Conservation (phyloP, 2,329 filamentous ascomycete genomes). For the Dothistroma septosporum region DNA sequence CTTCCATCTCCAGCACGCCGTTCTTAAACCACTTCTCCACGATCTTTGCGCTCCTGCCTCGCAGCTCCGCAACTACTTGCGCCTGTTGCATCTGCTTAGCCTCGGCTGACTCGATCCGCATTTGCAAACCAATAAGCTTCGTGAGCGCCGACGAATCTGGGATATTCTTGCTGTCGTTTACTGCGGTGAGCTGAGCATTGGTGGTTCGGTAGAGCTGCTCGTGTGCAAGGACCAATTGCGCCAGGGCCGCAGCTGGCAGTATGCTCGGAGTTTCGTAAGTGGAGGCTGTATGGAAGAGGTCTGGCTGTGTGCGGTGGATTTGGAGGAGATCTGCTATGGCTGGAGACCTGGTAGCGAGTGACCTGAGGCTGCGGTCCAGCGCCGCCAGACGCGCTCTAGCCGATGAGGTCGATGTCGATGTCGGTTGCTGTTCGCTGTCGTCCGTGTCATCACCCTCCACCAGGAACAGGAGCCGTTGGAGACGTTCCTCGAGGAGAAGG, state of each 20-base stretch:
- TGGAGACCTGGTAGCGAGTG: slow-evolving; percentile 39
- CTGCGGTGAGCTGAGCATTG: slow-evolving; percentile 43
- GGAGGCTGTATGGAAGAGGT: slow-evolving; percentile 33
- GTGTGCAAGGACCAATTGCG: slow-evolving; percentile 43
- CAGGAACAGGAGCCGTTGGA: slow-evolving; percentile 43
- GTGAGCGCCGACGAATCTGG: slow-evolving; percentile 45
- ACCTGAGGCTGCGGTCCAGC: slow-evolving; percentile 32
- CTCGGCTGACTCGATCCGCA: slow-evolving; percentile 60
- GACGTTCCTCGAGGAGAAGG: slow-evolving; percentile 42
- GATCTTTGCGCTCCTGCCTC: slow-evolving; percentile 56
- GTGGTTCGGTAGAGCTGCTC: slow-evolving; percentile 41
- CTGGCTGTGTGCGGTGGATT: slow-evolving; percentile 40
- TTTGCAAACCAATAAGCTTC: slow-evolving; percentile 54
- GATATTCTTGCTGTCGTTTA: slow-evolving; percentile 42
- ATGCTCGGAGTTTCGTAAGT: slow-evolving; percentile 21
- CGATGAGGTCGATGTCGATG: slow-evolving; percentile 8
- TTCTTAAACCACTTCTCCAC: slow-evolving; percentile 65
- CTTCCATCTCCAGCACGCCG: slow-evolving; percentile 63
- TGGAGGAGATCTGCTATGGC: slow-evolving; percentile 40
- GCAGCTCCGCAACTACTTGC: slow-evolving; percentile 60
- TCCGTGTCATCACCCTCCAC: slow-evolving; percentile 34
- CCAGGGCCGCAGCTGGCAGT: slow-evolving; percentile 25
- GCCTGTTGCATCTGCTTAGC: slow-evolving; percentile 59
- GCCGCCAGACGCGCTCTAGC: slow-evolving; percentile 26
- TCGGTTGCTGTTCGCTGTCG: not conserved